Evolutionary conservation across 768 basidiomycete genomes (phyloP).

Genomic region (Lactarius hengduanensis): DNA sequence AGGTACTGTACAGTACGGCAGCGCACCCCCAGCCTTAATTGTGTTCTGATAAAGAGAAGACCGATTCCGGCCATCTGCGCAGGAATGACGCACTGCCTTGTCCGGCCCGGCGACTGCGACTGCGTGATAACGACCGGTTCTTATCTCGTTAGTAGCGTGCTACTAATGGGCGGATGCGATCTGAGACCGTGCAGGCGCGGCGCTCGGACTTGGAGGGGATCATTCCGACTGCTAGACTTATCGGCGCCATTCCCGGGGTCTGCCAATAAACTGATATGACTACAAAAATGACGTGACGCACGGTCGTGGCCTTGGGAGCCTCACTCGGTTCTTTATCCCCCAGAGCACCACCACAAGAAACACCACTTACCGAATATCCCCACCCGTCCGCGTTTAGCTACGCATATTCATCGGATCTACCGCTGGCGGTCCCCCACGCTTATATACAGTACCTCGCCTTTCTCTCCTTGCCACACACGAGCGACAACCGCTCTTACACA

Average conservation of each 20-base stretch:
- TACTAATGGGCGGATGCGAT: neutral
- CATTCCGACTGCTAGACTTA: slow-evolving; percentile 11
- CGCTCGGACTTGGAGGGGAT: slow-evolving; percentile 6
- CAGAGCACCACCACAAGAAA: neutral
- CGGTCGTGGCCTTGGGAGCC: slow-evolving; percentile 9
- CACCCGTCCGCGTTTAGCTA: neutral
- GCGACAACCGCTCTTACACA: slow-evolving; percentile 2
- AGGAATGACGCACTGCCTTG: neutral
- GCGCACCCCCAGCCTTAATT: neutral
- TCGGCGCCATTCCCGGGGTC: slow-evolving; percentile 13
- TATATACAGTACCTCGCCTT: neutral
- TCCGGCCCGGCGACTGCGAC: neutral
- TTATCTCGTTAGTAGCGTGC: slow-evolving; percentile 3
- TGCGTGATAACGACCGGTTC: neutral
- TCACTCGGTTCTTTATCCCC: neutral
- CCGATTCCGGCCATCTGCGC: neutral
- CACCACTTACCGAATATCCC: neutral
- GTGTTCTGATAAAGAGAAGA: slow-evolving; percentile 3
- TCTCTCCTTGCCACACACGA: neutral
- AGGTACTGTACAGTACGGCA: slow-evolving; percentile 4
- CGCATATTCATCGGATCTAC: slow-evolving; percentile 27
- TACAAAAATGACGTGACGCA: slow-evolving; percentile 14
- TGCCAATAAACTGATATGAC: neutral
- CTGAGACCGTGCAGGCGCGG: slow-evolving; percentile 8
- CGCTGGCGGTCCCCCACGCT: slow-evolving; percentile 20